phyloP scores from a whole-genome alignment of 2,329 filamentous ascomycete genomes.

The Mariannaea elegans region DNA sequence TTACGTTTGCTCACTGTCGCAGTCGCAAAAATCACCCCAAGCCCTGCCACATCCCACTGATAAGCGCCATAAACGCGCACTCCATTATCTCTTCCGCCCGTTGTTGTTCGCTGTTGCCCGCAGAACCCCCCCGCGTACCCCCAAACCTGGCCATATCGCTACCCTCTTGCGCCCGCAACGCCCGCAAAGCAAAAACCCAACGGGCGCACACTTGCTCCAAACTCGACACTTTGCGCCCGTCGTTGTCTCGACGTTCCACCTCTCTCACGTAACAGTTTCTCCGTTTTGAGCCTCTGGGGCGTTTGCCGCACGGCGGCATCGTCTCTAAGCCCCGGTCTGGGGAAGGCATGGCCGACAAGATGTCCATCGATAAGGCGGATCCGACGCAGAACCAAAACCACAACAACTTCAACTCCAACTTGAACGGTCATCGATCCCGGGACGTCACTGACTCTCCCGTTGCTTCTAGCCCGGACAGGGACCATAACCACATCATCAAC shows the following conservation, averaged over 20 bases:
- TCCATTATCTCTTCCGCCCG: constrained; percentile 25
- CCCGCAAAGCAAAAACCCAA: constrained; percentile 48
- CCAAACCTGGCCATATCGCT: constrained; percentile 40
- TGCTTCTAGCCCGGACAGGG: constrained; percentile 68
- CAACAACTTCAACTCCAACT: constrained; percentile 44
- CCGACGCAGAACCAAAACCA: constrained; percentile 40
- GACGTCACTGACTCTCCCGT: constrained; percentile 70
- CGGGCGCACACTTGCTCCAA: constrained; percentile 45
- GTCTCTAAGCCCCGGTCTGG: constrained; percentile 42
- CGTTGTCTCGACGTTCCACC: constrained; percentile 41
- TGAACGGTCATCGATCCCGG: constrained; percentile 50
- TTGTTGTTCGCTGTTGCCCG: constrained; percentile 8
- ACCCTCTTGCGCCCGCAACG: constrained; percentile 47
- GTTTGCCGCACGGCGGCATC: constrained; percentile 50
- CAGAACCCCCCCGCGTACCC: constrained; percentile 39
- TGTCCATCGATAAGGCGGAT: constrained; percentile 69
- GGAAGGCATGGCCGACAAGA: constrained; percentile 70
- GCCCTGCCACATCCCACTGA: constrained; percentile 39
- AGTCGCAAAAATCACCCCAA: constrained; percentile 21
- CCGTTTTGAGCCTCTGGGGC: constrained; percentile 48
- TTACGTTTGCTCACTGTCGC: constrained; percentile 38
- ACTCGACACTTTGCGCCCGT: constrained; percentile 41
- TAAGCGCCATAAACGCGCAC: constrained; percentile 43
- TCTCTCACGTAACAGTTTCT: constrained; percentile 46
- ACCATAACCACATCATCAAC: constrained; percentile 49